Base-by-base conservation (phyloP, 2,329 filamentous ascomycete species). In the Botrytis cinerea region DNA sequence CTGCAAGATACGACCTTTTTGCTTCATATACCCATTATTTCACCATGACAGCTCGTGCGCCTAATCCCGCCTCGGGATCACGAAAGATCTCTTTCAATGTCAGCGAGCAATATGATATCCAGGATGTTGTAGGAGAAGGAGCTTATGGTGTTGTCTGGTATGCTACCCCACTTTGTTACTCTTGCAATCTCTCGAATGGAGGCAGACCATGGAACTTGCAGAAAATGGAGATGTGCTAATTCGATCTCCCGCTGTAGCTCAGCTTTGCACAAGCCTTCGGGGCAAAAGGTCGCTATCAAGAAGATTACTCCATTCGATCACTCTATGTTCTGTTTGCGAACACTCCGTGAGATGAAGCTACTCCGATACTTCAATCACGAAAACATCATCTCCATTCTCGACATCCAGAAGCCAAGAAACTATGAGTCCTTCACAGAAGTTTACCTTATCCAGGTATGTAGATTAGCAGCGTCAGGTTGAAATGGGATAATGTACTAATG, bases 81-180 rank as follows among this genome's bases (percentile, higher is more conserved):
- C 89, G 96, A 82, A 99, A 98, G 89, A 99, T 99, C 83, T 98
- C 95, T 73, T 99, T 99, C 91, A 99, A 99, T 82, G 96, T 99
- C 76, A 98, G 95, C 81, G 96, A 99, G 84, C 96, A 99, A 84
- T 99, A 99, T 83, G 96, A 99, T 82, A 99, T 99, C 78, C 95
- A 98, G 83, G 96, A 99, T 91, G 96, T 99, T 67, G 97, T 99
- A 75, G 96, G 96, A 78, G 96, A 99, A 85, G 96, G 96, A 81
- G 96, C 96, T 77, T 99, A 99, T 81, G 96, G 96, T 83, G 95
- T 99, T 77, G 96, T 99, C 78, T 98, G 96, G 95, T 98, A 88
- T 83, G 40, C 32, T 48, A 64, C 59, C 46, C 67, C 67, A 67
- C 61, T 63, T 60, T 54, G 46, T 12, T 68, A 51, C 46, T 72